Evolutionary conservation across 2,329 filamentous ascomycete genomes (phyloP).

Genomic region (Pestalotiopsis sp.): DNA sequence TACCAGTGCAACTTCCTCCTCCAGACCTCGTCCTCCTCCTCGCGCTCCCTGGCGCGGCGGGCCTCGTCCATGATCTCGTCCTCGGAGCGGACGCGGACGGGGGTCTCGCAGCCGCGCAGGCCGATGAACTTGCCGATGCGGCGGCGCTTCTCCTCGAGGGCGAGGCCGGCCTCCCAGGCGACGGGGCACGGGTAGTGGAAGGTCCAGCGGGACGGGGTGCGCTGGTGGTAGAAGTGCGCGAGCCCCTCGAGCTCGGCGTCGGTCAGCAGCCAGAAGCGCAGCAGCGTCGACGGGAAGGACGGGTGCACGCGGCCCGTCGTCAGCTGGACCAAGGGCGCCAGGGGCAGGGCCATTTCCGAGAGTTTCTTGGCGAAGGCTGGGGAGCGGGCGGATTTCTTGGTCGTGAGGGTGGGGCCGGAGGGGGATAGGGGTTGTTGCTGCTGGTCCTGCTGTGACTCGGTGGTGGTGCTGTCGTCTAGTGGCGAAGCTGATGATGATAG

Average conservation of each 20-base stretch:
- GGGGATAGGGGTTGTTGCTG: background rate
- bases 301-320: constrained; percentile 65
- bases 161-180: constrained; percentile 56
- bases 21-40: constrained; percentile 49
- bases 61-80: constrained; percentile 51
- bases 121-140: constrained; percentile 77
- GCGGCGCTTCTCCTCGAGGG: constrained; percentile 69
- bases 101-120: constrained; percentile 63
- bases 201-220: constrained; percentile 56
- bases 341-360: constrained; percentile 63
- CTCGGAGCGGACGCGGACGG: constrained; percentile 42
- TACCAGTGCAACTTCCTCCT: constrained; percentile 48
- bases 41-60: constrained; percentile 37
- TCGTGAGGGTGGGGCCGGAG: constrained; percentile 34
- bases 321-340: constrained; percentile 69
- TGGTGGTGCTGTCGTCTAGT: background rate
- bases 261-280: constrained; percentile 75
- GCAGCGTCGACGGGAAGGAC: constrained; percentile 65
- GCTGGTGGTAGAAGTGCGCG: constrained; percentile 75
- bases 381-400: constrained; percentile 23
- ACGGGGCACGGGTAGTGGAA: constrained; percentile 70
- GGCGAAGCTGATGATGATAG: too few species aligned
- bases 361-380: constrained; percentile 64
- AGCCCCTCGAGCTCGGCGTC: constrained; percentile 70
- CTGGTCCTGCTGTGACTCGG: too few species aligned